phyloP scores from a whole-genome alignment of 1,284 basidiomycete genomes.

The Boletus mariae region DNA sequence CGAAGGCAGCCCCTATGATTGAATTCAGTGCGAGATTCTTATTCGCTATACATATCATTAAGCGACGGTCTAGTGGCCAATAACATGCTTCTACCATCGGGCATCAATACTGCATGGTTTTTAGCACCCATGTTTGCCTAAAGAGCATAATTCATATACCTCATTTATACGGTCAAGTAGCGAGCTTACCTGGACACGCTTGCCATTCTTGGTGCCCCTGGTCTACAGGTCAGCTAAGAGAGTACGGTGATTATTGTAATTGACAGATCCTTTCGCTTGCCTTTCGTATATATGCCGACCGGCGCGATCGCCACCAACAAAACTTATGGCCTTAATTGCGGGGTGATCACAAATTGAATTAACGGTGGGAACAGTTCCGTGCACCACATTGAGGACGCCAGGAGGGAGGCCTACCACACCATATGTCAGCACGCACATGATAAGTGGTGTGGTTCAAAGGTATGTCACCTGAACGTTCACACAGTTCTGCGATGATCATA shows the following conservation, averaged over 20 bases:
- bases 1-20: conserved; percentile 92
- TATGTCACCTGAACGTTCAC: conserved; percentile 71
- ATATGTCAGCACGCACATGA: conserved; percentile 13
- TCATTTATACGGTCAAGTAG: conserved; percentile 5
- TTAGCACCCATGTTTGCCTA: conserved; percentile 94
- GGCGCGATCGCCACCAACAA: conserved; percentile 94
- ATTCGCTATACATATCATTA: conserved; percentile 61
- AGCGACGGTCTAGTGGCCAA: conserved; percentile 1
- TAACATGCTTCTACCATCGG: conserved; percentile 63
- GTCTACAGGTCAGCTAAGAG: conserved; percentile 6
- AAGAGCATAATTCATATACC: background rate
- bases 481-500: conserved; percentile 96
- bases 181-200: conserved; percentile 75
- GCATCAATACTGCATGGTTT: conserved; percentile 94
- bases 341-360: conserved; percentile 94
- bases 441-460: background rate
- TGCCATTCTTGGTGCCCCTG: conserved; percentile 82
- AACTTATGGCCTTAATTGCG: conserved; percentile 90
- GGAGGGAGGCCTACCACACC: conserved; percentile 58
- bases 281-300: conserved; percentile 93
- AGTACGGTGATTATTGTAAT: too few relatives aligned
- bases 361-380: conserved; percentile 87
- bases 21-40: conserved; percentile 93
- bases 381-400: conserved; percentile 86
- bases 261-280: conserved; percentile 34